Conservation (phyloP, 1,284 basidiomycete genomes). For the Puccinia horiana region DNA sequence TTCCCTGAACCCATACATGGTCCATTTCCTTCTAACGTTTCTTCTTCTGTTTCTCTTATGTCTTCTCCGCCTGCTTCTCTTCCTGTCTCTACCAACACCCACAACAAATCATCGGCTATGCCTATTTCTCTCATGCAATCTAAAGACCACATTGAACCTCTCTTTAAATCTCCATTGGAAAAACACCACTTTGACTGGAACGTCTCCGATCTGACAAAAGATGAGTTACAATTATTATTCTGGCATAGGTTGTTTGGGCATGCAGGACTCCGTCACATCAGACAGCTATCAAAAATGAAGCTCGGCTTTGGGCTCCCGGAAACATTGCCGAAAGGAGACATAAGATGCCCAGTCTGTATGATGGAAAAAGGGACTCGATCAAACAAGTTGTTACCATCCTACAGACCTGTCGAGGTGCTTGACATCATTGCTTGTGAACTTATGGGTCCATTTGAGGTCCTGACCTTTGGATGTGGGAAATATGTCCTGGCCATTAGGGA, state of each 20-base stretch:
- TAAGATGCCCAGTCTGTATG: background rate
- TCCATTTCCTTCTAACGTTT: too few species aligned
- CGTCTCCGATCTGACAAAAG: background rate
- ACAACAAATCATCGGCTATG: too few species aligned
- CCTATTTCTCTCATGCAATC: too few species aligned
- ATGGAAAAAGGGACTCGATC: background rate
- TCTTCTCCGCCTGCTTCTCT: too few species aligned
- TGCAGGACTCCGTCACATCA: background rate
- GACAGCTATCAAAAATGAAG: background rate
- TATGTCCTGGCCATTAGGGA: constrained; percentile 8
- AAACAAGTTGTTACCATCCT: background rate
- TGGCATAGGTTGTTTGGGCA: constrained; percentile 1
- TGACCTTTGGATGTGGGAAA: background rate
- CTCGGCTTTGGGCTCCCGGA: background rate
- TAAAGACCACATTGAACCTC: background rate
- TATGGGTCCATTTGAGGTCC: too few species aligned
- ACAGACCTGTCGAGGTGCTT: background rate
- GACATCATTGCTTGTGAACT: background rate
- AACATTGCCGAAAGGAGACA: too few species aligned
- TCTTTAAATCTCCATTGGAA: background rate
- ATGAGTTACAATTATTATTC: background rate
- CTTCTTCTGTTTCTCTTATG: too few species aligned
- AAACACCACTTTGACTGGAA: background rate
- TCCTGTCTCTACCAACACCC: too few species aligned
- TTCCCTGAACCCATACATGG: too few species aligned